Conservation (phyloP, 352 stramenopile species). For the Halophytophthora polymorphica region DNA sequence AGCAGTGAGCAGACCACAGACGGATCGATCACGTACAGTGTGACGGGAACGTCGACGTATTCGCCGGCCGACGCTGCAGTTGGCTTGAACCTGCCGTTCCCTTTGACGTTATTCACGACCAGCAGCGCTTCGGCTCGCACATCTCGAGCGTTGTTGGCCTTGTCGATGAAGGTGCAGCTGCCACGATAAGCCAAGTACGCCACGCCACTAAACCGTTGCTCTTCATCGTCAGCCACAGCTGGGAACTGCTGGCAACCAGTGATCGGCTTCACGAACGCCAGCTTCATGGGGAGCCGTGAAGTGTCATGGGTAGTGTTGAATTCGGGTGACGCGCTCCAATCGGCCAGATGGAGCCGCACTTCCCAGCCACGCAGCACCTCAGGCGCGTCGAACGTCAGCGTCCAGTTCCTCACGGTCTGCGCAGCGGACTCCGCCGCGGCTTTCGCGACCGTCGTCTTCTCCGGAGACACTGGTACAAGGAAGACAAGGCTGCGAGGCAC, state of each 20-base stretch:
- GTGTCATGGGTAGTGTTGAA: conserved; percentile 9
- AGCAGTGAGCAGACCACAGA: neutral
- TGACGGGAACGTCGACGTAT: conserved; percentile 41
- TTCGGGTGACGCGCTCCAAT: conserved; percentile 49
- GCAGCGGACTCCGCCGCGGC: conserved; percentile 6
- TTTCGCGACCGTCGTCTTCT: conserved; percentile 19
- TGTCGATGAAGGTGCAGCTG: conserved; percentile 65
- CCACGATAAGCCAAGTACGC: conserved; percentile 54
- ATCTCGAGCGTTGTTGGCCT: conserved; percentile 35
- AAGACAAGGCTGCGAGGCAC: conserved; percentile 57
- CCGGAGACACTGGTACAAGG: conserved; percentile 26
- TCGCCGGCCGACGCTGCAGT: conserved; percentile 23
- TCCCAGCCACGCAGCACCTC: conserved; percentile 47
- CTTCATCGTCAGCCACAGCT: conserved; percentile 7
- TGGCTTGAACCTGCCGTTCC: conserved; percentile 51
- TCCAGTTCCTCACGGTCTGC: conserved; percentile 47
- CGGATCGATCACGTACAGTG: conserved; percentile 58
- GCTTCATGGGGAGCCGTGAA: conserved; percentile 13
- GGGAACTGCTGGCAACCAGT: conserved; percentile 33
- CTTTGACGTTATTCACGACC: conserved; percentile 67
- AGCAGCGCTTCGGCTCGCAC: conserved; percentile 38
- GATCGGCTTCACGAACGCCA: conserved; percentile 36
- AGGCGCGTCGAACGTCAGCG: conserved; percentile 41
- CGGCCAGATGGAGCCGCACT: conserved; percentile 49
- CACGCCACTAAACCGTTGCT: conserved; percentile 11